Percentiles rank a stretch among this genome's conserved stretches.
These are phyloP conservation scores for Haplosporangium gracile DNA, from an alignment of 192 early-diverging fungal genomes.

Conservation along the genomic window DNA sequence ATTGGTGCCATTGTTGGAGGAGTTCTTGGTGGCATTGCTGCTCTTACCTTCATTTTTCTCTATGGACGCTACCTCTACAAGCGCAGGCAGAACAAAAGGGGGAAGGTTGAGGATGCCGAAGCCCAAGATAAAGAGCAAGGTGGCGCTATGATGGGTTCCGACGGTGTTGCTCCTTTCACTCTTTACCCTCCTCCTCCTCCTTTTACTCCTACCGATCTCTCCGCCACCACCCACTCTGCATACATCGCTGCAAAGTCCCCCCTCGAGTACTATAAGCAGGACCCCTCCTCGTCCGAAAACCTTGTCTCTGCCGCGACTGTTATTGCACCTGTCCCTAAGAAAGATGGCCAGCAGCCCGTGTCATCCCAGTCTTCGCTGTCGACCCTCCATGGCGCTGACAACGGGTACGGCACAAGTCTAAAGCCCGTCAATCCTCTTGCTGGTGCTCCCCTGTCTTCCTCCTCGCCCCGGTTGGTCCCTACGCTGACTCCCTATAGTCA, in stretches of 20 bases:
- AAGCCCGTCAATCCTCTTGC: background rate
- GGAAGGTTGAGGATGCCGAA: background rate
- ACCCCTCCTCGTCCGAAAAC: background rate
- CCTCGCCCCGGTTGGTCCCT: background rate
- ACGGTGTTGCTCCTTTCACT: background rate
- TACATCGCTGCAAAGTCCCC: conserved; percentile 45
- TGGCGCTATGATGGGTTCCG: background rate
- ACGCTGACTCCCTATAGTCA: conserved; percentile 12
- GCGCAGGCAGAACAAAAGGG: background rate
- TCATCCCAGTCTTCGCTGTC: background rate
- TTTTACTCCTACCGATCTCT: background rate
- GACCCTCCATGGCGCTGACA: background rate
- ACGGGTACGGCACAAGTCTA: background rate
- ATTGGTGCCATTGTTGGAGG: background rate
- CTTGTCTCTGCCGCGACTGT: background rate
- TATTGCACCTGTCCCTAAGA: background rate
- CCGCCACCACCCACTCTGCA: conserved; percentile 11
- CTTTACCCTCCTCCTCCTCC: background rate
- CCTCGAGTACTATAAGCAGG: conserved; percentile 34
- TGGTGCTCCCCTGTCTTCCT: background rate
- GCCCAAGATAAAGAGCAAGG: background rate
- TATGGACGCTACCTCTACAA: background rate
- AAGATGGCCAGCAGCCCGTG: background rate
- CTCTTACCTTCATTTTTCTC: background rate
- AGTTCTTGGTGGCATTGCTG: background rate